Conservation (phyloP, 2,329 filamentous ascomycete genomes). For the Sclerotinia subarctica region DNA sequence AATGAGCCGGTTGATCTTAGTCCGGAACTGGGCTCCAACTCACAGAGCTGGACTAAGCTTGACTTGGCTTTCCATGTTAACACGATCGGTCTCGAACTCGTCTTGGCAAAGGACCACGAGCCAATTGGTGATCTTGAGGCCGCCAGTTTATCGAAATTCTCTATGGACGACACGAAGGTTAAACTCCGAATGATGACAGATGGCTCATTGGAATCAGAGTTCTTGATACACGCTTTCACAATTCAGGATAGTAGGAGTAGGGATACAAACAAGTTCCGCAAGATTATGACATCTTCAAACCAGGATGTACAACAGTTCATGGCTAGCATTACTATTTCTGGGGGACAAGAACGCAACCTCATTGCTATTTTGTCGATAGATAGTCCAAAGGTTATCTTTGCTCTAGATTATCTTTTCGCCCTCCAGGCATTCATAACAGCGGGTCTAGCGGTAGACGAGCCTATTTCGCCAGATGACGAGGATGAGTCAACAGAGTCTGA, state of each 20-base stretch:
- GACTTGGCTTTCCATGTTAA: conserved; percentile 88
- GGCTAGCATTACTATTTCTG: conserved; percentile 92
- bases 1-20: conserved; percentile 52
- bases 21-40: conserved; percentile 67
- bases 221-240: conserved; percentile 90
- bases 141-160: conserved; percentile 89
- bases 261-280: conserved; percentile 92
- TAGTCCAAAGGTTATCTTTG: conserved; percentile 91
- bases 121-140: conserved; percentile 76
- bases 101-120: conserved; percentile 70
- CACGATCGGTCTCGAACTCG: conserved; percentile 82
- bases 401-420: conserved; percentile 91
- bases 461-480: conserved; percentile 47
- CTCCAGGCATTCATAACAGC: conserved; percentile 78
- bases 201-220: conserved; percentile 84
- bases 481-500: conserved; percentile 55
- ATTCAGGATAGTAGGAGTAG: conserved; percentile 87
- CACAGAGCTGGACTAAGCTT: conserved; percentile 84
- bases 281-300: conserved; percentile 97
- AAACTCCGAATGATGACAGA: conserved; percentile 94
- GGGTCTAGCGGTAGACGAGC: conserved; percentile 65
- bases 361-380: conserved; percentile 93
- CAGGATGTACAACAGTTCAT: conserved; percentile 96
- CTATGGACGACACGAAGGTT: conserved; percentile 84
- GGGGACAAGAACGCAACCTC: conserved; percentile 73